Evolutionary conservation across 2,329 filamentous ascomycete species (phyloP).

Genomic region (Trichoderma koningii): DNA sequence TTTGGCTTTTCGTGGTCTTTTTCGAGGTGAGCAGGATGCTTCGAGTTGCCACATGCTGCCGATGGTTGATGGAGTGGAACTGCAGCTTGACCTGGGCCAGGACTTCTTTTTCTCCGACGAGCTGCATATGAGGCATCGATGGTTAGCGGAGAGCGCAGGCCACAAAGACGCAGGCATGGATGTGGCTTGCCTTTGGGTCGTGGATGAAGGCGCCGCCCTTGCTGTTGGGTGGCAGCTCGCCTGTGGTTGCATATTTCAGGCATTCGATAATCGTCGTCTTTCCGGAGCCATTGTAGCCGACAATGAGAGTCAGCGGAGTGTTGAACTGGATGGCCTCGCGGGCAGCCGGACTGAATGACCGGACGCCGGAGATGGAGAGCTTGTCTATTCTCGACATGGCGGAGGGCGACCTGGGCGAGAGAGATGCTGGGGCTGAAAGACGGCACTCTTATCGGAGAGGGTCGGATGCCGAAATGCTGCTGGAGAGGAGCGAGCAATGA

Average conservation of each 20-base stretch:
- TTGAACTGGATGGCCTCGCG: constrained; percentile 84
- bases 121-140: constrained; percentile 43
- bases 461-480: neutral
- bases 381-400: constrained; percentile 82
- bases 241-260: constrained; percentile 96
- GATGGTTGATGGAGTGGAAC: constrained; percentile 77
- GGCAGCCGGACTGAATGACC: constrained; percentile 78
- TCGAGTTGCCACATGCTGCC: constrained; percentile 79
- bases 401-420: neutral
- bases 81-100: constrained; percentile 88
- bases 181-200: constrained; percentile 73
- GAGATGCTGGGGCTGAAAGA: too few relatives aligned
- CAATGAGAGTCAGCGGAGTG: constrained; percentile 90
- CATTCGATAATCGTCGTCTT: constrained; percentile 99
- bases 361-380: constrained; percentile 77
- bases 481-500: neutral
- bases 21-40: constrained; percentile 85
- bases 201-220: constrained; percentile 92
- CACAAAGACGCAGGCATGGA: too few relatives aligned
- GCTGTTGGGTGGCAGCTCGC: constrained; percentile 88
- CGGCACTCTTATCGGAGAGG: neutral
- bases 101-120: constrained; percentile 84
- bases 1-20: constrained; percentile 73
- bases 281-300: constrained; percentile 94
- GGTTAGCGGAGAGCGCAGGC: neutral